Conservation (phyloP, 2,329 filamentous ascomycete genomes). For the Fusarium citri region DNA sequence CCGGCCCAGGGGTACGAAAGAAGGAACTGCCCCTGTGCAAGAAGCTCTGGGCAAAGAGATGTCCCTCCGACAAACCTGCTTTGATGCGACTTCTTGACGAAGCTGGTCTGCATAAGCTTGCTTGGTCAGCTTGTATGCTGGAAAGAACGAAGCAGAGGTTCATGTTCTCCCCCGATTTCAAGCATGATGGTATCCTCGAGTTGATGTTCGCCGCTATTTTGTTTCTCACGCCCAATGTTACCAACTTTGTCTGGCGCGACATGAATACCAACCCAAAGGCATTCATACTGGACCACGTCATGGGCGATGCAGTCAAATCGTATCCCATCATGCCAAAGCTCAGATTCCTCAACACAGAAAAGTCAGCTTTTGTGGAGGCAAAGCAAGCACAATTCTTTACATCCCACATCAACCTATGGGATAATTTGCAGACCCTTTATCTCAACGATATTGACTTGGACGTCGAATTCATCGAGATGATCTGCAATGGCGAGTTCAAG, state of each 20-base stretch:
- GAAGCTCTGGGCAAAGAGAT: constrained; percentile 12
- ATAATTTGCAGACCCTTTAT: constrained; percentile 13
- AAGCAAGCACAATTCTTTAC: constrained; percentile 30
- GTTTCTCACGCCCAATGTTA: constrained; percentile 22
- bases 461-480: constrained; percentile 21
- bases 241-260: constrained; percentile 27
- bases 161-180: constrained; percentile 32
- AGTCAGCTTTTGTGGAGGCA: background rate
- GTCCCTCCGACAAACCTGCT: constrained; percentile 14
- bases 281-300: constrained; percentile 4
- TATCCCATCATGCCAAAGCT: constrained; percentile 24
- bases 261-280: constrained; percentile 25
- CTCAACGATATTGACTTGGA: constrained; percentile 28
- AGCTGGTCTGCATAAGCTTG: constrained; percentile 15
- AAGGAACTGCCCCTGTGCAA: constrained; percentile 3
- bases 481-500: constrained; percentile 15
- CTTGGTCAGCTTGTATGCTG: constrained; percentile 22
- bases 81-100: constrained; percentile 10
- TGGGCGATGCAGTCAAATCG: background rate
- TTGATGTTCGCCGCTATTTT: constrained; percentile 27
- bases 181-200: constrained; percentile 31
- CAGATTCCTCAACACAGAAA: constrained; percentile 16
- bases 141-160: constrained; percentile 19
- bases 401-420: constrained; percentile 22
- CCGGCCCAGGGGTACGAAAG: background rate